A percentile compares a stretch with the other conserved stretches of the same genome.
Evolutionary conservation across 2,329 filamentous ascomycete genomes (phyloP).

Genomic region (Claviceps paspali): DNA sequence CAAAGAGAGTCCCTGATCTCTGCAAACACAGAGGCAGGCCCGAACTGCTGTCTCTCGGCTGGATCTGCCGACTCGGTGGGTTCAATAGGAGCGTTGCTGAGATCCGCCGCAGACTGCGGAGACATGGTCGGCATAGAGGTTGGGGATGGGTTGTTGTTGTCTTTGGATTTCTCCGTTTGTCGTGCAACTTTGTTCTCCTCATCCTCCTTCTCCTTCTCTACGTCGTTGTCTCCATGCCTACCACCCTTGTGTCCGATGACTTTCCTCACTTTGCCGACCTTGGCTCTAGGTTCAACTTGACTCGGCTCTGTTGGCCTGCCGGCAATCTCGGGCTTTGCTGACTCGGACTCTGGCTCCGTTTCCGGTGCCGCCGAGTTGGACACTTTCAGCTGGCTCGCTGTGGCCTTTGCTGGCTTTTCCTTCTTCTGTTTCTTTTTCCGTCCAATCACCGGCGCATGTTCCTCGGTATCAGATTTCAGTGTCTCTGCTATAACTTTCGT

Average conservation of each 20-base stretch:
- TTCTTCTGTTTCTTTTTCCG: constrained; percentile 81
- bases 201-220: no score
- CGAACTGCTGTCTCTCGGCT: constrained; percentile 16
- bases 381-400: constrained; percentile 6
- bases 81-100: constrained; percentile 8
- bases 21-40: constrained; percentile 20
- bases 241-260: no score
- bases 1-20: constrained; percentile 20
- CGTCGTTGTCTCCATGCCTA: no score
- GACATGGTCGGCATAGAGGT: constrained; percentile 3
- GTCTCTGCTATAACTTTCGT: constrained; percentile 36
- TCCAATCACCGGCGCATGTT: constrained; percentile 58
- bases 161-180: constrained; percentile 5
- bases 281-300: no score
- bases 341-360: background rate
- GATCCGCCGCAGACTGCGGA: constrained; percentile 7
- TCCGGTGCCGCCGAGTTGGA: background rate
- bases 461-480: constrained; percentile 35
- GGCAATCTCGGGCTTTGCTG: constrained; percentile 5
- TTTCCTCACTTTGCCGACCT: no score
- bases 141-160: constrained; percentile 3
- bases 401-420: constrained; percentile 31
- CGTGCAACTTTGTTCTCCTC: constrained; percentile 18
- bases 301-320: no score
- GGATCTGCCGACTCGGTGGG: constrained; percentile 9